Conservation (phyloP, 2,329 filamentous ascomycete genomes). For the Aspergillus sp. region DNA sequence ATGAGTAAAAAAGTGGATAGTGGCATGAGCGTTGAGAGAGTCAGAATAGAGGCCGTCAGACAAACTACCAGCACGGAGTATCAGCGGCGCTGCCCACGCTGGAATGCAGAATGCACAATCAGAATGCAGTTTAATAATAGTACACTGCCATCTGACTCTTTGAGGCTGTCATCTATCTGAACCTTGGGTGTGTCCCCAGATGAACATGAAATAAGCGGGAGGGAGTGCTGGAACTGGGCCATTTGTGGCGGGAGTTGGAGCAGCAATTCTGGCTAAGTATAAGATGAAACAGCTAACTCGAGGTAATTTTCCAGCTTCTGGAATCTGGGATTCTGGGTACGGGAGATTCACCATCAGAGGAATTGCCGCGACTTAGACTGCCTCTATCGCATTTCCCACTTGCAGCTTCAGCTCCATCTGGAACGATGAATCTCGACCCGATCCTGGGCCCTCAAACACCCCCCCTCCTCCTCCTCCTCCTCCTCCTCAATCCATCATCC, state of each 20-base stretch:
- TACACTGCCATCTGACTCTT: background rate
- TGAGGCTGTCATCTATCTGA: background rate
- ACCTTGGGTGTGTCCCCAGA: background rate
- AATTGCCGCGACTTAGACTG: background rate
- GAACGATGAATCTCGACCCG: background rate
- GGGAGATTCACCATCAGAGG: background rate
- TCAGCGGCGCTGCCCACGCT: no score
- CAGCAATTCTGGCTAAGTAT: background rate
- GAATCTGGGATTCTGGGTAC: background rate
- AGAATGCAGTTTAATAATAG: background rate
- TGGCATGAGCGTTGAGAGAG: background rate
- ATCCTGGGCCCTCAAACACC: background rate
- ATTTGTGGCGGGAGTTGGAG: background rate
- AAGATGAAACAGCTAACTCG: constrained; percentile 11
- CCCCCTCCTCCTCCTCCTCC: no score
- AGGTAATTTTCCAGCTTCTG: constrained; percentile 6
- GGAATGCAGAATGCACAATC: background rate
- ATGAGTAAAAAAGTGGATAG: constrained; percentile 7
- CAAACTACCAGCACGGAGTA: no score
- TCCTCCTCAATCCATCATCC: no score
- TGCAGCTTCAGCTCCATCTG: background rate
- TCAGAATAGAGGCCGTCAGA: background rate
- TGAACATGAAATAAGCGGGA: background rate
- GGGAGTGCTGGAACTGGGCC: background rate
- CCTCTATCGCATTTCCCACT: background rate